Evolutionary conservation across 495 filamentous ascomycete species (phyloP), one percentile per base, ranked within the genome.

Genomic region (Penicillium cataractarum): DNA sequence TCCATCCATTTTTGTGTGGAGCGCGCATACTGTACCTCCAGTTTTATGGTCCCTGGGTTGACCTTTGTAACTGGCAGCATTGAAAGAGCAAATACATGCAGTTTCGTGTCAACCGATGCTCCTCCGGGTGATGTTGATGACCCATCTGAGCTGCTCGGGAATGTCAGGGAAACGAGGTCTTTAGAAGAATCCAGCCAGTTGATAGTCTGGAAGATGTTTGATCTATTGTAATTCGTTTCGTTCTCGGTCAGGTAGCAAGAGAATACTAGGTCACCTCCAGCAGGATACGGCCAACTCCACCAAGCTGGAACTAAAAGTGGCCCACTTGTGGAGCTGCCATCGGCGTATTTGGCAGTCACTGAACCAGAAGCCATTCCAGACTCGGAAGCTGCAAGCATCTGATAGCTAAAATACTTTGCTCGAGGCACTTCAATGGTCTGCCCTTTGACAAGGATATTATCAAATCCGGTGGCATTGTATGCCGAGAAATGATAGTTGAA

Each of bases 1-100:
- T 77, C 75, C 0, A 76, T 64, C 78, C 78, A 79, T 59, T 84
- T 83, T 65, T 85, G 82, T 12, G 84, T 85, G 5, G 82, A 77
- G 4, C 83, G 73, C 15, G 78, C 76, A 68, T 78, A 80, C 60
- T 86, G 83, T 12, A 83, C 74, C 22, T 74, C 63, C 6, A 81
- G 40, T 24, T 40, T 24, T 2, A 54, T n/a, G 3, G 40, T 39
- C 5, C 39, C 27, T 1, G 46, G 29, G 0, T 32, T 17, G 0
- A 39, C 12, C 3, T 62, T 33, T 0, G 58, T 54, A 2, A 60
- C 60, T 10, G 65, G 65, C 17, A 66, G 56, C 57, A 74, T 31
- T 15, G 72, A 69, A 22, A 73, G 48, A 6, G 72, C 56, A 66
- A 72, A 74, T 2, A 74, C 46, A 24, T 74, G 72, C 8, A 74